Evolutionary conservation across 164 flowering plant genomes (phyloP).

Genomic region (Chimonanthus praecox): DNA sequence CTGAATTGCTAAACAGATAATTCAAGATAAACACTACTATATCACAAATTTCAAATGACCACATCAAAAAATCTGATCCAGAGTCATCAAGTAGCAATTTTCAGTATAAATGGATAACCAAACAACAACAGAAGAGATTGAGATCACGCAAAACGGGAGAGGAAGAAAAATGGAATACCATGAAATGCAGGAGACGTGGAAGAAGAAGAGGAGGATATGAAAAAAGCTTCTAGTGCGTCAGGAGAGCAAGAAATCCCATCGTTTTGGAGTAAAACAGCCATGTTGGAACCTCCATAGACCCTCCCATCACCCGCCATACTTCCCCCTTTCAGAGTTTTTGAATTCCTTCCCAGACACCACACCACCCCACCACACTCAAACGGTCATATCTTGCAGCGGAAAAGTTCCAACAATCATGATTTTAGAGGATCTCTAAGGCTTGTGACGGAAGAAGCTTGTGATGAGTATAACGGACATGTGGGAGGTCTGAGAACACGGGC

Average conservation of each 20-base stretch:
- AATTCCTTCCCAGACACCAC: not conserved
- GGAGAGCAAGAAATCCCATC: conserved; percentile 32
- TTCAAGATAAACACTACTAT: too few relatives aligned
- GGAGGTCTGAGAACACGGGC: conserved; percentile 63
- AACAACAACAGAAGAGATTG: not conserved
- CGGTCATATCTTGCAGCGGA: not conserved
- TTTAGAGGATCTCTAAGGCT: conserved; percentile 18
- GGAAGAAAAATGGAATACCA: conserved; percentile 26
- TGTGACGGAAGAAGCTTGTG: conserved; percentile 96
- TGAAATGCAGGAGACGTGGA: conserved; percentile 21
- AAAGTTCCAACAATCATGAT: conserved; percentile 2
- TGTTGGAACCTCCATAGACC: conserved; percentile 26
- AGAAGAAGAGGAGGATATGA: conserved; percentile 47
- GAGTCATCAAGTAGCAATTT: not conserved
- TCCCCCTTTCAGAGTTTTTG: not conserved
- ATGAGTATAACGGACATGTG: conserved; percentile 80
- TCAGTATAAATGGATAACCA: not conserved
- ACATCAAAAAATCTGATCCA: not conserved
- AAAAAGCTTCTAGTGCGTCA: conserved; percentile 36
- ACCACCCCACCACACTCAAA: not conserved
- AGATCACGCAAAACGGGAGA: not conserved
- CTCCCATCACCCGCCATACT: conserved; percentile 40
- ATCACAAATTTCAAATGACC: too few relatives aligned
- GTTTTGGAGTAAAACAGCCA: conserved; percentile 31
- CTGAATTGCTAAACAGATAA: too few relatives aligned